Percentiles rank a stretch among this genome's conserved stretches.
Conservation (phyloP, 129 eudicot species). For the Helianthus tuberosus region DNA sequence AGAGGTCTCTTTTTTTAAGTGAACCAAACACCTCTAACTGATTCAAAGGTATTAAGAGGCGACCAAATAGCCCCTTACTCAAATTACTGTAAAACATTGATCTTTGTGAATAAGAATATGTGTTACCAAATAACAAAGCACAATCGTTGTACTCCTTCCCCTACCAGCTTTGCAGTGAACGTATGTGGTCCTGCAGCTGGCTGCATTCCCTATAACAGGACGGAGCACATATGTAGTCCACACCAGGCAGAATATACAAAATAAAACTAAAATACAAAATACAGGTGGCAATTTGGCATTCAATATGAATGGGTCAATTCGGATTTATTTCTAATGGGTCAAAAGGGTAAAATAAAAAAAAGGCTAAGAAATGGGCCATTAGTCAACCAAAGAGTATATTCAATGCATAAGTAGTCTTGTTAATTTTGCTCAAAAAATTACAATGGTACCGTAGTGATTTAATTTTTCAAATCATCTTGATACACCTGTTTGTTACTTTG, state of each 20-base stretch:
- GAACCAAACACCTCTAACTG: too few relatives aligned
- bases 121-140: constrained; percentile 82
- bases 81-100: not conserved
- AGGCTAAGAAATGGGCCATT: not conserved
- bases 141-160: constrained; percentile 90
- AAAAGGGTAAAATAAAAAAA: not conserved
- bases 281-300: not conserved
- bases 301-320: not conserved
- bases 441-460: not conserved
- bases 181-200: constrained; percentile 63
- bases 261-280: not conserved
- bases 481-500: not conserved
- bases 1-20: too few relatives aligned
- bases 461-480: not conserved
- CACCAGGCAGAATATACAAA: constrained; percentile 1
- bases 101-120: constrained; percentile 2
- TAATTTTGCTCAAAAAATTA: not conserved
- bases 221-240: not conserved
- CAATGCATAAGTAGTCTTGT: not conserved
- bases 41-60: too few relatives aligned
- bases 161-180: constrained; percentile 98
- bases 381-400: not conserved
- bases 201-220: constrained; percentile 57
- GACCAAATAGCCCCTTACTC: not conserved
- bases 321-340: not conserved